These are phyloP conservation scores for Cadophora luteo-olivacea DNA, from an alignment of 2,329 filamentous ascomycete genomes.

Conservation along the genomic window DNA sequence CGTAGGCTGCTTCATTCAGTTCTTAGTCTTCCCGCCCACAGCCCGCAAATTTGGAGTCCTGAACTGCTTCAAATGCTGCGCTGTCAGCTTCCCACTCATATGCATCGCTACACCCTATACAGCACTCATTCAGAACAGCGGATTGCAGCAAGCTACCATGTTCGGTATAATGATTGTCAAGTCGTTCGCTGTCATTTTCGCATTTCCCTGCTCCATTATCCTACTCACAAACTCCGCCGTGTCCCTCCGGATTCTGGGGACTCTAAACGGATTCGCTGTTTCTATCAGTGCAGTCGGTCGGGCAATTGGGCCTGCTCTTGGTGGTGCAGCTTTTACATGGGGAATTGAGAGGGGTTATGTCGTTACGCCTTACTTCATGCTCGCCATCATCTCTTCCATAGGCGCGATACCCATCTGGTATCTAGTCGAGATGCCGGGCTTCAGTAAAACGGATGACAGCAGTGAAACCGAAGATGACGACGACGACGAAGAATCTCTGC, in stretches of 20 bases:
- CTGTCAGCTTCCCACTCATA: conserved; percentile 72
- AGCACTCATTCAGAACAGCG: conserved; percentile 60
- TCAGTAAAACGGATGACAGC: conserved; percentile 52
- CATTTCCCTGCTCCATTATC: conserved; percentile 89
- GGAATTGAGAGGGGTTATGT: conserved; percentile 80
- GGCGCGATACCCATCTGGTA: conserved; percentile 77
- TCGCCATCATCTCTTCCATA: conserved; percentile 67
- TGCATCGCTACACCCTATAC: conserved; percentile 87
- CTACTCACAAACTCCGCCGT: conserved; percentile 86
- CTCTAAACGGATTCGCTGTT: conserved; percentile 89
- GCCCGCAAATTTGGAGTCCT: conserved; percentile 78
- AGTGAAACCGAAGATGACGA: conserved; percentile 23
- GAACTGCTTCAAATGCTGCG: conserved; percentile 72
- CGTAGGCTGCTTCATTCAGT: conserved; percentile 81
- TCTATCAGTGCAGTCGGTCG: conserved; percentile 81
- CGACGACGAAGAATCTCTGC: conserved; percentile 33
- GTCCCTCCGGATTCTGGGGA: conserved; percentile 80
- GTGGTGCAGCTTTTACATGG: conserved; percentile 75
- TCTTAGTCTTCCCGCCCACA: conserved; percentile 82
- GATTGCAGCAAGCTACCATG: conserved; percentile 64
- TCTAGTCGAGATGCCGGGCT: conserved; percentile 75
- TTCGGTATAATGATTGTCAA: conserved; percentile 75
- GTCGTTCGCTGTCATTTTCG: conserved; percentile 78
- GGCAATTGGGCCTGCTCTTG: conserved; percentile 77
- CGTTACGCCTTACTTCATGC: conserved; percentile 80